Evolutionary conservation across 176 grass and related monocot species (phyloP).

Genomic region (Elaeis guineensis): DNA sequence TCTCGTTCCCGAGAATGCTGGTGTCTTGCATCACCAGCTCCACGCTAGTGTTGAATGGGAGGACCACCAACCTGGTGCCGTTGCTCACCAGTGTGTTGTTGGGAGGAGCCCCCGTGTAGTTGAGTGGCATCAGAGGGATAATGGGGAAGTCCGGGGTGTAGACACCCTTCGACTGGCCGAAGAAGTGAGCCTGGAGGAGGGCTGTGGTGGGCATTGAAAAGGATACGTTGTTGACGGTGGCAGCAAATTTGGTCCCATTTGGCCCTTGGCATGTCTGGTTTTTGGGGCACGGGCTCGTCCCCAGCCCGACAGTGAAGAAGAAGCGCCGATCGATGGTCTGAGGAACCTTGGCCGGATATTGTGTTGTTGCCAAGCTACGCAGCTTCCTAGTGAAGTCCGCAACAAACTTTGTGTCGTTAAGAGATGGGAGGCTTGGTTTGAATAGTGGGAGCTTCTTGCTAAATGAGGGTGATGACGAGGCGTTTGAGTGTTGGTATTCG

Average conservation of each 20-base stretch:
- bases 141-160: too few relatives aligned
- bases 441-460: not conserved
- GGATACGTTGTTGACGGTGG: not conserved
- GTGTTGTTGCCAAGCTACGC: not conserved
- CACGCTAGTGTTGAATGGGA: too few relatives aligned
- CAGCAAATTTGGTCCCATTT: not conserved
- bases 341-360: not conserved
- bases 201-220: too few relatives aligned
- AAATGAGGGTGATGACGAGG: not conserved
- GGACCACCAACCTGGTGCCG: too few relatives aligned
- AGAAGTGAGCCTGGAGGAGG: too few relatives aligned
- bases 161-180: too few relatives aligned
- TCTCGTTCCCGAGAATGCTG: too few relatives aligned
- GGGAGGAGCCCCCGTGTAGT: too few relatives aligned
- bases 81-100: too few relatives aligned
- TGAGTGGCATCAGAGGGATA: too few relatives aligned
- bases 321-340: not conserved
- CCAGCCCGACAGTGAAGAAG: not conserved
- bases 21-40: too few relatives aligned
- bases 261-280: not conserved
- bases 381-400: not conserved
- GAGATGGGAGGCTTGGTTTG: not conserved
- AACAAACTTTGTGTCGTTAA: not conserved
- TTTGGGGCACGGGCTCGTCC: not conserved
- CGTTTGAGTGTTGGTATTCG: slow-evolving; percentile 27